Evolutionary conservation across 768 basidiomycete genomes (phyloP).

Genomic region (Lactarius tabidus): DNA sequence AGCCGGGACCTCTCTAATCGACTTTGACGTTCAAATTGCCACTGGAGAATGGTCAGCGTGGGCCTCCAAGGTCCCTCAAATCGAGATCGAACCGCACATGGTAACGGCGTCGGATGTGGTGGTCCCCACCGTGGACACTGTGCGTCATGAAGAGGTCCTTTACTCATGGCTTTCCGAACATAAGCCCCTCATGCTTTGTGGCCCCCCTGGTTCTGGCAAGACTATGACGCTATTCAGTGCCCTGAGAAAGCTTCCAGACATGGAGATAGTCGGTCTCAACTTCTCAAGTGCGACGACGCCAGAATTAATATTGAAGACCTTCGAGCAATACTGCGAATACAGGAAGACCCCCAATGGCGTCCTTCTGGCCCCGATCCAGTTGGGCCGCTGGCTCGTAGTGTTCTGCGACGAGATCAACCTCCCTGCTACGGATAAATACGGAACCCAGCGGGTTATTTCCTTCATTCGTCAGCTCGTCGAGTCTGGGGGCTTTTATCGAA

Average conservation of each 20-base stretch:
- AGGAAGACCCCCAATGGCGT: slow-evolving; percentile 99
- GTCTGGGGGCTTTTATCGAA: slow-evolving; percentile 90
- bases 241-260: slow-evolving; percentile 92
- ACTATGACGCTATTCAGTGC: slow-evolving; percentile 99
- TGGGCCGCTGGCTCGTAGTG: slow-evolving; percentile 98
- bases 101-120: slow-evolving; percentile 96
- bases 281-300: slow-evolving; percentile 99
- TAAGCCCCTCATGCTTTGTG: slow-evolving; percentile 96
- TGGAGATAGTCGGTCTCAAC: slow-evolving; percentile 98
- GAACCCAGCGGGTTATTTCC: slow-evolving; percentile 97
- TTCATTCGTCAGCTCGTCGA: slow-evolving; percentile 98
- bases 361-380: slow-evolving; percentile 87
- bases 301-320: slow-evolving; percentile 96
- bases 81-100: slow-evolving; percentile 95
- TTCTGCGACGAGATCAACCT: slow-evolving; percentile 99
- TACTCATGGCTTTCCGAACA: slow-evolving; percentile 99
- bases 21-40: slow-evolving; percentile 87
- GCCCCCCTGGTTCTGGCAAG: slow-evolving; percentile 99
- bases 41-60: slow-evolving; percentile 88
- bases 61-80: slow-evolving; percentile 87
- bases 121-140: slow-evolving; percentile 97
- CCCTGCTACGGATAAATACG: slow-evolving; percentile 95
- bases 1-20: slow-evolving; percentile 81
- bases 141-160: slow-evolving; percentile 96
- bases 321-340: slow-evolving; percentile 99